Base-by-base conservation (phyloP, 768 basidiomycete species). In the Pleurotus cornucopiae region DNA sequence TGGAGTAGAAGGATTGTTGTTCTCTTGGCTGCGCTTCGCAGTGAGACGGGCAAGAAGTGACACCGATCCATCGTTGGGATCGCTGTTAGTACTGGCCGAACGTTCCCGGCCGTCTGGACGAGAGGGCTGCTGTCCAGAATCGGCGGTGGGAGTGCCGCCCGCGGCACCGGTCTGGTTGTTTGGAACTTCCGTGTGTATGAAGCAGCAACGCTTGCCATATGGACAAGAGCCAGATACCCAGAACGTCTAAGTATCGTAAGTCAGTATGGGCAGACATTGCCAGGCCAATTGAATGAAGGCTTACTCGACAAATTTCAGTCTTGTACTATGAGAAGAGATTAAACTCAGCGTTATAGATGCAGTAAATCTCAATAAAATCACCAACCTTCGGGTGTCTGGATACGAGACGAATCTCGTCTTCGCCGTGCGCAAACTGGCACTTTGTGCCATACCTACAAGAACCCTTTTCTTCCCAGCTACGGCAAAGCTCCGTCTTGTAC, bases 181-280 rank as follows among this genome's bases (percentile, higher is more conserved):
- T 14, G 91, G 89, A 45, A 91, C 76, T 64, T 90, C 91, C 2
- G 92, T 94, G 65, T 94, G 92, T 63, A 94, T 94, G 79, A 94
- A 94, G 74, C 92, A 94, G 70, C 92, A 94, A 56, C 92, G 75
- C 70, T 93, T 93, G 53, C 93, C 92, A 61, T 94, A 94, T 0
- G 92, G 92, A 66, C 92, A 94, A 14, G 92, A 91, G 23, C 92
- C 92, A 46, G 91, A 93, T 11, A 94, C 88, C 90, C 92, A 94
- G 77, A 94, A 94, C 6, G 92, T 94, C 86, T 92, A 63, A 34
- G 6, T 4, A 34, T 34, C 30, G 9, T 7, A 62, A 55, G 57
- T 57, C 39, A 21, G 57, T 23, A 4, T 34, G 64, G 46, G 37
- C 61, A 54, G 57, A 12, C 48, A 48, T 37, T 30, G 37, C 20